Evolutionary conservation across 495 filamentous ascomycete genomes (phyloP).

Genomic region (Aspergillus panamensis): DNA sequence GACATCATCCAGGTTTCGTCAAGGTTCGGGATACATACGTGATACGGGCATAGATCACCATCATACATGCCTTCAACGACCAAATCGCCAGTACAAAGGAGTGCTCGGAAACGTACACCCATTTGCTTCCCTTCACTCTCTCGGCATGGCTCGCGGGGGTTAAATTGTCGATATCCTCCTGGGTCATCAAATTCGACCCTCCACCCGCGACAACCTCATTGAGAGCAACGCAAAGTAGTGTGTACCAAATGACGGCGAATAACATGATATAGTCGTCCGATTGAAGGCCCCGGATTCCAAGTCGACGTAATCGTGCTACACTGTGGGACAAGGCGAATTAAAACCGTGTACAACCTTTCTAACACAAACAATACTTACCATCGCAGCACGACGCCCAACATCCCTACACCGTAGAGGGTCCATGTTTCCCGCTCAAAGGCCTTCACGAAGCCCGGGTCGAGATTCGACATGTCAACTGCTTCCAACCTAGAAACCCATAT

Average conservation of each 20-base stretch:
- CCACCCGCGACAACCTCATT: conserved; percentile 51
- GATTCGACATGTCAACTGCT: conserved; percentile 33
- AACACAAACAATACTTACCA: conserved; percentile 34
- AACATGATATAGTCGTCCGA: conserved; percentile 54
- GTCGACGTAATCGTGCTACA: conserved; percentile 45
- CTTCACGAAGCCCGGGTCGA: conserved; percentile 32
- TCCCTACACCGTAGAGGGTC: conserved; percentile 45
- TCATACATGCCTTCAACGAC: conserved; percentile 52
- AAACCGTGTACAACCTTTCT: neutral
- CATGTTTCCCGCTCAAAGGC: conserved; percentile 45
- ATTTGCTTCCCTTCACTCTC: conserved; percentile 50
- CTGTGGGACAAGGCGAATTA: conserved; percentile 24
- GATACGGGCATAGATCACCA: conserved; percentile 52
- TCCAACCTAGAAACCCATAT: conserved; percentile 20
- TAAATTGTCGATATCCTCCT: conserved; percentile 36
- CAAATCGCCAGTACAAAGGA: conserved; percentile 50
- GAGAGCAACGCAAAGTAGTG: conserved; percentile 48
- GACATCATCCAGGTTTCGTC: neutral
- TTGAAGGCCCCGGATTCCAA: conserved; percentile 44
- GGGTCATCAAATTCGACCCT: conserved; percentile 52
- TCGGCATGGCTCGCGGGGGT: conserved; percentile 40
- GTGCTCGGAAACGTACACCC: conserved; percentile 55
- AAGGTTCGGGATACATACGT: conserved; percentile 34
- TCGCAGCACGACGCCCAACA: conserved; percentile 40
- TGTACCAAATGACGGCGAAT: conserved; percentile 49